Conservation (phyloP, 192 early-diverging fungal genomes). For the Phycomyces blakesleeanus region DNA sequence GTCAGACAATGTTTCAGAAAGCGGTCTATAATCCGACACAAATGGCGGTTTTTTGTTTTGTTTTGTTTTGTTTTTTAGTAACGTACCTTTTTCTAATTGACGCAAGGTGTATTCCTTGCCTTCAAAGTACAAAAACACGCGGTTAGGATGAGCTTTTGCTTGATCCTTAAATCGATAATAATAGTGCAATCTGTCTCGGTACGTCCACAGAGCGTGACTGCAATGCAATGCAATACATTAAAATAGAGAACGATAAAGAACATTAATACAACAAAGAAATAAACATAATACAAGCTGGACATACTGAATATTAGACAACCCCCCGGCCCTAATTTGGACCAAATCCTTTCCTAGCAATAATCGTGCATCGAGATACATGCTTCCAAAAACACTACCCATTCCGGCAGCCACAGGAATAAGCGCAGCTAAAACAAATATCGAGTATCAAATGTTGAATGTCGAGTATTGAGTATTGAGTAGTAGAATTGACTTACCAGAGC, state of each 20-base stretch:
- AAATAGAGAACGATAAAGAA: no score
- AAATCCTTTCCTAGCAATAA: conserved; percentile 38
- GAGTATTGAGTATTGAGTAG: no score
- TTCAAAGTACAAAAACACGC: conserved; percentile 47
- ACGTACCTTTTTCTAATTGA: conserved; percentile 45
- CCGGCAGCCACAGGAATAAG: conserved; percentile 24
- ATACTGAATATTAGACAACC: conserved; percentile 28
- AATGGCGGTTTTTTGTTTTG: no score
- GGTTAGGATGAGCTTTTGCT: conserved; percentile 37
- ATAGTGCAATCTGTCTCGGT: conserved; percentile 41
- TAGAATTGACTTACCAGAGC: background rate
- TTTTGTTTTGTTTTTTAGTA: background rate
- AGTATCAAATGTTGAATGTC: no score
- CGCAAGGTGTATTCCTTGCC: conserved; percentile 45
- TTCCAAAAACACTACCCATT: conserved; percentile 37
- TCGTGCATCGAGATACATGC: conserved; percentile 46
- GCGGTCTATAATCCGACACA: no score
- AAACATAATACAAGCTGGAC: background rate
- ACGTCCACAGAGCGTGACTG: conserved; percentile 37
- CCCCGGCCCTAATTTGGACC: conserved; percentile 33
- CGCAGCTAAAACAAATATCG: conserved; percentile 11
- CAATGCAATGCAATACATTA: background rate
- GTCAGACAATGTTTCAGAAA: background rate
- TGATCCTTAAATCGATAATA: conserved; percentile 45
- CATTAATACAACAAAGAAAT: background rate